Evolutionary conservation across 179 eudicot genomes (phyloP).

Genomic region (Beta corolliflora): DNA sequence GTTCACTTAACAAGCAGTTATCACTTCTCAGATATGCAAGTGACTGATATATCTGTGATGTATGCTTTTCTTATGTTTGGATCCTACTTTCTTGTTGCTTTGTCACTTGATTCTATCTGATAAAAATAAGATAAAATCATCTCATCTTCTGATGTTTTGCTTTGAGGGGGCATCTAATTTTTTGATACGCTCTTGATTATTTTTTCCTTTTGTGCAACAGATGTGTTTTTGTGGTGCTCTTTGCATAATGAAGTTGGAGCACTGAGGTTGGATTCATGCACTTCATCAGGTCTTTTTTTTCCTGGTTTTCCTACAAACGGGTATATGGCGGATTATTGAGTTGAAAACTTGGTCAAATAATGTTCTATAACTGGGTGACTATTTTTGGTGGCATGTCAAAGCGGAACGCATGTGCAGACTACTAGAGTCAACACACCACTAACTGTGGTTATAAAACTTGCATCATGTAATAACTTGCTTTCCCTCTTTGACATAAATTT

Average conservation of each 20-base stretch:
- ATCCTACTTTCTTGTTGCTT: not conserved
- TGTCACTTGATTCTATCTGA: not conserved
- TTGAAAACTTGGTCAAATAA: slow-evolving; percentile 31
- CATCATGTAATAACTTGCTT: slow-evolving; percentile 23
- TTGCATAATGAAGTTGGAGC: slow-evolving; percentile 26
- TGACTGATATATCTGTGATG: not conserved
- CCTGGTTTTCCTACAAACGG: slow-evolving; percentile 25
- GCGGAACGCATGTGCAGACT: slow-evolving; percentile 19
- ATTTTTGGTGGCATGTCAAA: slow-evolving; percentile 26
- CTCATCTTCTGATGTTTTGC: not conserved
- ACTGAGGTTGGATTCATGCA: slow-evolving; percentile 20
- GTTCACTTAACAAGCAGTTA: not conserved
- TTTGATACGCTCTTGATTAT: not conserved
- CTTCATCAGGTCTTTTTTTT: slow-evolving; percentile 17
- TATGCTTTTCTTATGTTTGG: not conserved
- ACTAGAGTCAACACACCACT: slow-evolving; percentile 14
- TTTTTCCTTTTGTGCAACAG: slow-evolving; percentile 15
- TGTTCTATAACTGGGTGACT: slow-evolving; percentile 24
- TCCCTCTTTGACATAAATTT: slow-evolving; percentile 30
- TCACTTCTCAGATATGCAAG: not conserved
- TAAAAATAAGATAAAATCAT: too few relatives aligned
- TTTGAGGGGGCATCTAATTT: not conserved
- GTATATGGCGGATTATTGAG: slow-evolving; percentile 30
- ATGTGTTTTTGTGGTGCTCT: slow-evolving; percentile 25
- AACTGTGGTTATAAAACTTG: slow-evolving; percentile 25